phyloP scores from a whole-genome alignment of 2,329 filamentous ascomycete species.

The Pyrenophora tritici-repentis region DNA sequence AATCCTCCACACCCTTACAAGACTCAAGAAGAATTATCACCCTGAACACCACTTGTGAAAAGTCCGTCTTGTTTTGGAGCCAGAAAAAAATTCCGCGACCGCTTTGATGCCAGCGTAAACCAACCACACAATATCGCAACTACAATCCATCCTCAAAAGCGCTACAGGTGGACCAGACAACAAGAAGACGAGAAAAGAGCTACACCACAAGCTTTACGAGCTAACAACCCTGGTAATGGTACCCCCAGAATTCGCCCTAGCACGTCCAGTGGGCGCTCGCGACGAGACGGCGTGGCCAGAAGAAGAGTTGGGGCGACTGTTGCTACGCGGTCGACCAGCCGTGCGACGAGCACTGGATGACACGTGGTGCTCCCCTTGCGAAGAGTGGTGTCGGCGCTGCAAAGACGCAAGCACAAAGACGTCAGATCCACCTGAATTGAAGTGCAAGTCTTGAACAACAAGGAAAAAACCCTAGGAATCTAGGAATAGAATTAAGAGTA shows the following conservation, averaged over 20 bases:
- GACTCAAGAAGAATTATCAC: conserved; percentile 4
- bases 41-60: conserved; percentile 25
- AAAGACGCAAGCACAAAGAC: conserved; percentile 45
- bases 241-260: conserved; percentile 40
- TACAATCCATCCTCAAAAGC: conserved; percentile 16
- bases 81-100: conserved; percentile 19
- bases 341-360: conserved; percentile 40
- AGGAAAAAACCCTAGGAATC: conserved; percentile 40
- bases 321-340: conserved; percentile 46
- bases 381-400: conserved; percentile 47
- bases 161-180: conserved; percentile 10
- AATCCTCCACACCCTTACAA: conserved; percentile 2
- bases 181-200: conserved; percentile 4
- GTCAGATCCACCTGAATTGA: conserved; percentile 48
- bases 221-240: conserved; percentile 34
- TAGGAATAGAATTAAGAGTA: conserved; percentile 51
- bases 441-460: conserved; percentile 42
- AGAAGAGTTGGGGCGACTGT: conserved; percentile 47
- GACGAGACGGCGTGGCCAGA: conserved; percentile 34
- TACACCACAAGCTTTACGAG: conserved; percentile 2
- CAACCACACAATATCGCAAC: conserved; percentile 19
- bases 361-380: conserved; percentile 43
- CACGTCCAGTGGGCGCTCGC: conserved; percentile 33
- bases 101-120: conserved; percentile 23
- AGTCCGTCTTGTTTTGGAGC: conserved; percentile 30